Conservation (phyloP, 2,329 filamentous ascomycete genomes). For the Myotisia sp. region DNA sequence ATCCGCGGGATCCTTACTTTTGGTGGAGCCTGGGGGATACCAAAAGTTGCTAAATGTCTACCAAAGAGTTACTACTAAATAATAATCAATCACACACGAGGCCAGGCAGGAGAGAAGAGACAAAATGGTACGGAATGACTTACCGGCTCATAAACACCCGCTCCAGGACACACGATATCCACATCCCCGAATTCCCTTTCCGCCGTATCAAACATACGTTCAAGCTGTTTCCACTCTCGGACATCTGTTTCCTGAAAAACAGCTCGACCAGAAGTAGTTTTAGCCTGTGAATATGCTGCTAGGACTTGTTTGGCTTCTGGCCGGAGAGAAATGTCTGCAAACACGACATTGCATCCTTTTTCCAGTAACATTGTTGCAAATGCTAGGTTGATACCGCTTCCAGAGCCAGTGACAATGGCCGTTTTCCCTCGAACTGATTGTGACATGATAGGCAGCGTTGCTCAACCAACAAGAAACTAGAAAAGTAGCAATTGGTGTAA, state of each 20-base stretch:
- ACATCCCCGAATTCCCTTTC: constrained; percentile 34
- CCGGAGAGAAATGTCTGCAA: constrained; percentile 32
- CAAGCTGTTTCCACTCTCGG: constrained; percentile 36
- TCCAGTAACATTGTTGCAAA: constrained; percentile 31
- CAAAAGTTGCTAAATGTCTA: constrained; percentile 38
- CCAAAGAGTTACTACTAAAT: too few relatives aligned
- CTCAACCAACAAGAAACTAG: too few relatives aligned
- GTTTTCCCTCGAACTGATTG: constrained; percentile 35
- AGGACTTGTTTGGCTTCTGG: constrained; percentile 31
- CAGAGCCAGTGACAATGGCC: constrained; percentile 42
- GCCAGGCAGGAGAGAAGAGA: too few relatives aligned
- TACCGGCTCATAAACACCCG: constrained; percentile 33
- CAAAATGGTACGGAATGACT: too few relatives aligned
- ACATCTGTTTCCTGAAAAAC: constrained; percentile 36
- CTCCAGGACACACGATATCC: constrained; percentile 35
- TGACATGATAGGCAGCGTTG: too few relatives aligned
- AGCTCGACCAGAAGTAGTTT: constrained; percentile 19
- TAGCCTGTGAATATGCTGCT: constrained; percentile 20
- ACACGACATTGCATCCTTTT: constrained; percentile 33
- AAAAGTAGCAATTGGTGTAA: too few relatives aligned
- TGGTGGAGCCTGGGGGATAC: constrained; percentile 30
- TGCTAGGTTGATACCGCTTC: constrained; percentile 35
- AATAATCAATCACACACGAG: too few relatives aligned
- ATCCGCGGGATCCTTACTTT: constrained; percentile 27
- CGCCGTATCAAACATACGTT: constrained; percentile 36